Evolutionary conservation across 345 rosid genomes (phyloP), one percentile per base, ranked within the genome.

Genomic region (Brassica cretica): DNA sequence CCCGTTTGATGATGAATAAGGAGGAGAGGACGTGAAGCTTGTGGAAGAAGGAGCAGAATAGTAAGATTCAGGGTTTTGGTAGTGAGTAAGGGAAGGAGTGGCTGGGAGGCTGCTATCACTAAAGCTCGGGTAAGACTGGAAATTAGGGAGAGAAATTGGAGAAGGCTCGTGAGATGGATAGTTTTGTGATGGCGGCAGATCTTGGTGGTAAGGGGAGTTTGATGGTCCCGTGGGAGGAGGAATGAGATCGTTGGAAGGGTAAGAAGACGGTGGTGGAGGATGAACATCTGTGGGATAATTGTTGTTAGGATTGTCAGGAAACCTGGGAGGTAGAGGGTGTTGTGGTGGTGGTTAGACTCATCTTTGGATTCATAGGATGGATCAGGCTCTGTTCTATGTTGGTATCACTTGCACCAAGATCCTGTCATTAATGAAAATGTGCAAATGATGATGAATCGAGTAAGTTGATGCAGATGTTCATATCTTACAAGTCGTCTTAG

Each of bases 91-190:
- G 6, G 91, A 65, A 12, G 91, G 82, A 10, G 24, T 87, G n/a
- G 97, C 74, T 33, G 99, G 87, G 73, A 93, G 90, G 84, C 81
- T 92, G 75, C 86, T 90, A 78, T 93, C 98, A 0, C 88, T 67
- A 75, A 91, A 93, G 81, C 96, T 91, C 25, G 98, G 93, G 75
- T 95, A 93, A 46, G 98, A 89, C 44, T 95, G 99, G 77, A 95
- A 93, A 76, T 91, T 88, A 67, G 99, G 90, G 76, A 86, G 88
- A 15, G 93, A 81, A 59, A 44, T 86, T 8, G 88, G 68, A 73
- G 91, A 75, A 74, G 79, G 70, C 32, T 90, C 95, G 41, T 90
- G 85, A 46, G 92, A 68, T 46, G 82, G 85, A 81, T 88, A 88
- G 82, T 79, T 83, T 59, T 77, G 89, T 27, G 89, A 78, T 69